A percentile compares a stretch with the other conserved stretches of the same genome.
Evolutionary conservation across 139 green algal genomes (phyloP).

Genomic region (Pleodorina starrii): DNA sequence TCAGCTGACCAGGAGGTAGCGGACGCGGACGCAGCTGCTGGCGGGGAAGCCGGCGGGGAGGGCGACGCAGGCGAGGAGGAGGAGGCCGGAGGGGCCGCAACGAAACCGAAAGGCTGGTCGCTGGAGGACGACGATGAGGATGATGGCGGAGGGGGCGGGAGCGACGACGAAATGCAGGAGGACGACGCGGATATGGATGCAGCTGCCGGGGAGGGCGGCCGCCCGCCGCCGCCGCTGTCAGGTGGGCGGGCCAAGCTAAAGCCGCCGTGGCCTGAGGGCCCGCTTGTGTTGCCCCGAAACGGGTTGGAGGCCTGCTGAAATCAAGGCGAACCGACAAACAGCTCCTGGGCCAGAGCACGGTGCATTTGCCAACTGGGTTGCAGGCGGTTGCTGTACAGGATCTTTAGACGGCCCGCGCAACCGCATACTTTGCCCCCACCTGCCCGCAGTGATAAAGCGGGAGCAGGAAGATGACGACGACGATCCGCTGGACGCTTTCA

Average conservation of each 20-base stretch:
- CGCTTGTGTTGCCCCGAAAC: no score
- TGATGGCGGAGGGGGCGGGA: slow-evolving; percentile 36
- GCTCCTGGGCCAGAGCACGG: no score
- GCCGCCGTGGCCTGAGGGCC: no score
- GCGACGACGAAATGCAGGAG: background rate
- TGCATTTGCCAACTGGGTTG: no score
- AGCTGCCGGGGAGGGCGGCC: background rate
- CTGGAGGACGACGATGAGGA: slow-evolving; percentile 80
- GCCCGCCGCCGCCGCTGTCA: background rate
- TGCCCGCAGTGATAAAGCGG: slow-evolving; percentile 10
- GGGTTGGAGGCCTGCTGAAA: no score
- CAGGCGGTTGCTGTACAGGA: no score
- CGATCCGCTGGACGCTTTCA: slow-evolving; percentile 97
- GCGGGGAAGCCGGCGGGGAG: background rate
- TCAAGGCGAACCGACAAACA: no score
- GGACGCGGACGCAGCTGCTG: background rate
- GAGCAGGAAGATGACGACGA: slow-evolving; percentile 74
- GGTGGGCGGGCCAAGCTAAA: no score
- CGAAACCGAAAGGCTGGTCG: slow-evolving; percentile 68
- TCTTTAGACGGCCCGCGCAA: no score
- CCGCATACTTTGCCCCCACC: no score
- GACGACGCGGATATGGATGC: background rate
- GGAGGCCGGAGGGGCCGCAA: background rate
- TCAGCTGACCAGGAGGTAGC: background rate
- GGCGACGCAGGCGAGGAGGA: slow-evolving; percentile 17